A percentile compares a stretch with the other conserved stretches of the same genome.
These are phyloP conservation scores for Ustilago shanxiensis DNA, from an alignment of 1,284 basidiomycete species.

Conservation along the genomic window DNA sequence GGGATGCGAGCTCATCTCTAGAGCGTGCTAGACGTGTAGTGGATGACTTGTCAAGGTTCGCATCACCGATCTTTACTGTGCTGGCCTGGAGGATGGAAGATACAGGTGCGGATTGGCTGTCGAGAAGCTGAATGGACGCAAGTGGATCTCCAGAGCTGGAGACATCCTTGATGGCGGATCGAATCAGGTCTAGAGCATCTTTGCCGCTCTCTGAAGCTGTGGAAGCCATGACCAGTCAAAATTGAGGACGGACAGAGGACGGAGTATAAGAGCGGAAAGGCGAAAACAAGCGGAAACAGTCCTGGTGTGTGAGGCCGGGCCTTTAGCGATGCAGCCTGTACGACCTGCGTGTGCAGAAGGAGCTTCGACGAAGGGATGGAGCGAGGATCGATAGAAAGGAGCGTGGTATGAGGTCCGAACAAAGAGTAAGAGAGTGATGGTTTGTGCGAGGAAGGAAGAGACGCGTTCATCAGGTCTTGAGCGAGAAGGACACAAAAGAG, in stretches of 20 bases:
- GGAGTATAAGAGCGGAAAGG: background rate
- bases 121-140: slow-evolving; percentile 34
- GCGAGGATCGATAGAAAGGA: too few relatives aligned
- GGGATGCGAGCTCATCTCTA: slow-evolving; percentile 38
- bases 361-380: too few relatives aligned
- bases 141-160: slow-evolving; percentile 18
- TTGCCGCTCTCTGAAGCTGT: slow-evolving; percentile 11
- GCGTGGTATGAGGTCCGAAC: too few relatives aligned
- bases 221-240: slow-evolving; percentile 19
- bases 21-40: slow-evolving; percentile 48
- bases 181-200: slow-evolving; percentile 48
- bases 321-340: background rate
- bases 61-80: slow-evolving; percentile 26
- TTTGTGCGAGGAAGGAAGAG: slow-evolving; percentile 1
- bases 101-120: slow-evolving; percentile 20
- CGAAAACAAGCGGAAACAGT: slow-evolving; percentile 5
- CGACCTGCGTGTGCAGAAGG: too few relatives aligned
- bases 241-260: background rate
- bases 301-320: background rate
- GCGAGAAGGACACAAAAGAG: background rate
- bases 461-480: background rate
- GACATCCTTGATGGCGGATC: slow-evolving; percentile 23
- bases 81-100: slow-evolving; percentile 29
- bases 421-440: background rate
- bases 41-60: slow-evolving; percentile 15